These are phyloP conservation scores for Corinectria fuckeliana DNA, from an alignment of 2,329 filamentous ascomycete species.

Conservation along the genomic window DNA sequence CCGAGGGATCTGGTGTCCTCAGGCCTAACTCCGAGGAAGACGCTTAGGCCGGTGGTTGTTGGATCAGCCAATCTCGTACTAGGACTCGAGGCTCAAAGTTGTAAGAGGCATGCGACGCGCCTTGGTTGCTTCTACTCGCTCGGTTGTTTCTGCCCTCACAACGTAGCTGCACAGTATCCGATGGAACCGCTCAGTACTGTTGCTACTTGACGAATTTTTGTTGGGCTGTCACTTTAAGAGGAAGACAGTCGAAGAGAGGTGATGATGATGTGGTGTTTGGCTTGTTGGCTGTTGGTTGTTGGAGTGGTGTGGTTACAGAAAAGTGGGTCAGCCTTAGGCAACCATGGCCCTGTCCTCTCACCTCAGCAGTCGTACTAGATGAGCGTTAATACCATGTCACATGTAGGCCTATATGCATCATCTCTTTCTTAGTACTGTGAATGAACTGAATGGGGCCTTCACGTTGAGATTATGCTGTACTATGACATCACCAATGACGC, in stretches of 20 bases:
- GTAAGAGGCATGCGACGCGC: neutral
- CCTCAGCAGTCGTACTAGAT: neutral
- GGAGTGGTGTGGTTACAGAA: neutral
- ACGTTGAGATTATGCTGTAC: too few species aligned
- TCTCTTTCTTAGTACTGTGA: too few species aligned
- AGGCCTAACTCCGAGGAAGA: constrained; percentile 21
- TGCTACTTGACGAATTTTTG: neutral
- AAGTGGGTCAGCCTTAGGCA: neutral
- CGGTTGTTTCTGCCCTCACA: neutral
- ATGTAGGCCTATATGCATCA: too few species aligned
- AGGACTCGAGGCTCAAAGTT: neutral
- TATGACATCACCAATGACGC: too few species aligned
- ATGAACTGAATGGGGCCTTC: too few species aligned
- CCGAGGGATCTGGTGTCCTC: constrained; percentile 25
- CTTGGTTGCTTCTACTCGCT: neutral
- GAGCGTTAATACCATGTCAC: neutral
- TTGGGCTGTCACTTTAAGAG: neutral
- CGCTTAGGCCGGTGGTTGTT: neutral
- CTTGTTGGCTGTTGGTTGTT: neutral
- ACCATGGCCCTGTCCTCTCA: neutral
- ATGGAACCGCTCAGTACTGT: neutral
- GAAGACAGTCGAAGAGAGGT: neutral
- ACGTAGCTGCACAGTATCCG: neutral
- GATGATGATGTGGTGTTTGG: neutral
- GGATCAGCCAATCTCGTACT: neutral